These are phyloP conservation scores for Centaurea solstitialis DNA, from an alignment of 129 eudicot genomes.

Conservation along the genomic window DNA sequence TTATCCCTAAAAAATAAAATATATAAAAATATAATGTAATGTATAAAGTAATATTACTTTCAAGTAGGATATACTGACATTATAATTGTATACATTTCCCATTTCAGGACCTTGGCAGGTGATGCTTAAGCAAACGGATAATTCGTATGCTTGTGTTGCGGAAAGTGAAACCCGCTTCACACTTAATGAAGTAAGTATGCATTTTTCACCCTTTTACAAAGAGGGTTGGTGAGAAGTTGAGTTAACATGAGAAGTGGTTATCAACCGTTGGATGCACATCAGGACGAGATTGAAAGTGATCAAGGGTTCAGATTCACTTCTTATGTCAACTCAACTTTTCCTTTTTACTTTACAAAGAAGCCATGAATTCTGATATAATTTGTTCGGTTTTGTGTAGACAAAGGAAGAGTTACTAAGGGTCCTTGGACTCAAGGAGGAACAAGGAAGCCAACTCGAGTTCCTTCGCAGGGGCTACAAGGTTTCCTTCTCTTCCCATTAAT, in stretches of 20 bases:
- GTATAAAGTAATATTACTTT: background rate
- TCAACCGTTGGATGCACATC: too few species aligned
- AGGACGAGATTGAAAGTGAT: too few species aligned
- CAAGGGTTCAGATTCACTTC: too few species aligned
- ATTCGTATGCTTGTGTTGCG: conserved; percentile 89
- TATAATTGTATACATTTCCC: background rate
- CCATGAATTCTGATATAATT: conserved; percentile 9
- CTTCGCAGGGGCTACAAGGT: conserved; percentile 98
- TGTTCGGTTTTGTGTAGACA: conserved; percentile 50
- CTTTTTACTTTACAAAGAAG: background rate
- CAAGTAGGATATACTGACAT: background rate
- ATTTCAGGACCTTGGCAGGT: conserved; percentile 98
- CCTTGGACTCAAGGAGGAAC: conserved; percentile 89
- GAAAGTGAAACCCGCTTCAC: conserved; percentile 94
- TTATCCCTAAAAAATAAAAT: background rate
- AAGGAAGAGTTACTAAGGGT: conserved; percentile 96
- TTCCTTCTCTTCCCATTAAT: background rate
- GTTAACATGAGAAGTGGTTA: too few species aligned
- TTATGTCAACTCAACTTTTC: too few species aligned
- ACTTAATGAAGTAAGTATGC: conserved; percentile 67
- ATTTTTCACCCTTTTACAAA: background rate
- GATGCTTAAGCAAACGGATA: conserved; percentile 95
- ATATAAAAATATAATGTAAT: background rate
- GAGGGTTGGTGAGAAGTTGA: too few species aligned
- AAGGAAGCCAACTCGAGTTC: conserved; percentile 96